These are phyloP conservation scores for Aspergillus sp. DNA, from an alignment of 2,329 filamentous ascomycete species.

Conservation along the genomic window DNA sequence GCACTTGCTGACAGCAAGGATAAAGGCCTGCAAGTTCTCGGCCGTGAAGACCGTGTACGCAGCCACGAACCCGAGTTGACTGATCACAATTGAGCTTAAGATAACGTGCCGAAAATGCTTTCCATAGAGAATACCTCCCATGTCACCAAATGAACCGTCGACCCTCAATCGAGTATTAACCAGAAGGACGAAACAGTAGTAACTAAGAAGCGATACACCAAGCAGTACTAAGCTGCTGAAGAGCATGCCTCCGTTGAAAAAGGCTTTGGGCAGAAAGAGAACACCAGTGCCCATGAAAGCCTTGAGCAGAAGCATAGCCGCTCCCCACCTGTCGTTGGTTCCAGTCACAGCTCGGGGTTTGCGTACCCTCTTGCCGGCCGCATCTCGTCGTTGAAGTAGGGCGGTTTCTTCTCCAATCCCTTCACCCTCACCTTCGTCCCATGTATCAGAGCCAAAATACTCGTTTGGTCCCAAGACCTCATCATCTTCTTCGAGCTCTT, in stretches of 20 bases:
- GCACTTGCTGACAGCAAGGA: conserved; percentile 85
- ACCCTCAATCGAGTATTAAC: conserved; percentile 79
- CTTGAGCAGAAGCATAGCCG: conserved; percentile 81
- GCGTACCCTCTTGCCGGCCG: conserved; percentile 65
- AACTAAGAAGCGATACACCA: conserved; percentile 75
- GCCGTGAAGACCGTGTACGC: conserved; percentile 97
- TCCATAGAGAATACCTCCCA: conserved; percentile 86
- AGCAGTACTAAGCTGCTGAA: conserved; percentile 93
- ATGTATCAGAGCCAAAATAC: conserved; percentile 77
- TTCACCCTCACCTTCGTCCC: conserved; percentile 54
- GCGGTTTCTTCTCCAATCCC: conserved; percentile 85
- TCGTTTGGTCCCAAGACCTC: conserved; percentile 80
- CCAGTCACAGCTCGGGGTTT: conserved; percentile 65
- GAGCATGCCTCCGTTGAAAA: conserved; percentile 92
- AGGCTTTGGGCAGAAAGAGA: conserved; percentile 84
- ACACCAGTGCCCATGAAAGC: conserved; percentile 97
- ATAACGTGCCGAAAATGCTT: conserved; percentile 84
- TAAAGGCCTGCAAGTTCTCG: conserved; percentile 90
- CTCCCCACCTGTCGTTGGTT: conserved; percentile 70
- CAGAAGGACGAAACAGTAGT: conserved; percentile 94
- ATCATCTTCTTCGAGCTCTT: conserved; percentile 93
- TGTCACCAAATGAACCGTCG: conserved; percentile 94
- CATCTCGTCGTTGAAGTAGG: conserved; percentile 57
- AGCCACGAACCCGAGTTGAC: conserved; percentile 88
- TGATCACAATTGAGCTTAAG: conserved; percentile 84